A percentile compares a stretch with the other conserved stretches of the same genome.
These are phyloP conservation scores for Dalbergia oliveri DNA, from an alignment of 306 rosid species.

Conservation along the genomic window DNA sequence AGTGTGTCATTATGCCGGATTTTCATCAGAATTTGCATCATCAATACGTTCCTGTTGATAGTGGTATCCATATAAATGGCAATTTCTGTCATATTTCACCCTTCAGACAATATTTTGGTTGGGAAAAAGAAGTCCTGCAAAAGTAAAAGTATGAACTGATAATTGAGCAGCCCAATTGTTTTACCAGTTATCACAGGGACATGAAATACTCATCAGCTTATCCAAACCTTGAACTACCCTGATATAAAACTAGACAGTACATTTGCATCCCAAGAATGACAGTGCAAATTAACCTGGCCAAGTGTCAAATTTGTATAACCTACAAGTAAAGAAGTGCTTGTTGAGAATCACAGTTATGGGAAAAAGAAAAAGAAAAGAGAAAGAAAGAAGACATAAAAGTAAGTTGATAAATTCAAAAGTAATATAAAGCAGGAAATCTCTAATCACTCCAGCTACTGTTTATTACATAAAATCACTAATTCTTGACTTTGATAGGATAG, in stretches of 20 bases:
- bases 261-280: conserved; percentile 32
- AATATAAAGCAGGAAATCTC: conserved; percentile 14
- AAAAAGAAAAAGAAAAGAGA: background rate
- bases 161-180: conserved; percentile 42
- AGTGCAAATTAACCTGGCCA: conserved; percentile 21
- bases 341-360: conserved; percentile 28
- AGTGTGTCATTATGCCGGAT: conserved; percentile 17
- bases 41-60: conserved; percentile 13
- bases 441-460: background rate
- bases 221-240: conserved; percentile 35
- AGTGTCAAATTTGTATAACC: conserved; percentile 40
- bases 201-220: conserved; percentile 38
- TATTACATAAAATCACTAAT: conserved; percentile 20
- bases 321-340: conserved; percentile 41
- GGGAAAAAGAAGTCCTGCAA: conserved; percentile 55
- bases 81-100: conserved; percentile 41
- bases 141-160: conserved; percentile 49
- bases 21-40: conserved; percentile 46
- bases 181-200: conserved; percentile 43
- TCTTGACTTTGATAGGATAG: conserved; percentile 10
- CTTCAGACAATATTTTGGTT: conserved; percentile 44
- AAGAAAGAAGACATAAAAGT: background rate
- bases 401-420: conserved; percentile 35
- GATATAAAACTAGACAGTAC: conserved; percentile 32
- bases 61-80: conserved; percentile 33